Conservation (phyloP, 257 asterid genomes). For the Nicotiana obtusifolia region DNA sequence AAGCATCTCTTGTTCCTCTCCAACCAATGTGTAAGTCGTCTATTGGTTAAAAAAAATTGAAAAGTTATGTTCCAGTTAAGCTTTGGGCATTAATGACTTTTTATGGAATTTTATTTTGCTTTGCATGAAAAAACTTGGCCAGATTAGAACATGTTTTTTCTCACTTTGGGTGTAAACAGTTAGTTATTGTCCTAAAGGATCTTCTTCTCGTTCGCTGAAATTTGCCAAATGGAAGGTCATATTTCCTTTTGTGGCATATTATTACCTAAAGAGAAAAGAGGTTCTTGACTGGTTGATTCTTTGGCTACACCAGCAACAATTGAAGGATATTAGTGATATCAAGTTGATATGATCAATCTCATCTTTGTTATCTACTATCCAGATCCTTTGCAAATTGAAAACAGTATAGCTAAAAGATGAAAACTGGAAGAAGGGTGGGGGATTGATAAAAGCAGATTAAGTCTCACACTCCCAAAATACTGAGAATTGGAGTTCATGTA, state of each 20-base stretch:
- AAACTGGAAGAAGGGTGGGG: background rate
- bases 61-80: background rate
- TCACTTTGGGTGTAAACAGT: background rate
- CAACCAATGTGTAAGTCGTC: background rate
- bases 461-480: background rate
- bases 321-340: background rate
- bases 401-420: background rate
- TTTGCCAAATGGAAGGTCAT: background rate
- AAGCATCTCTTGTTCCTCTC: background rate
- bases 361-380: background rate
- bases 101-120: background rate
- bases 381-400: background rate
- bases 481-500: background rate
- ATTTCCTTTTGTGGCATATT: background rate
- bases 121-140: background rate
- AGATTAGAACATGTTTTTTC: background rate
- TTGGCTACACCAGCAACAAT: slow-evolving; percentile 1
- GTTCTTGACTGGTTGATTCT: background rate
- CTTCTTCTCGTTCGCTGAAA: background rate
- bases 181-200: background rate
- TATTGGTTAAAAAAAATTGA: background rate
- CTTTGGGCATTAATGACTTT: background rate
- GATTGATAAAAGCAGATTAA: background rate
- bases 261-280: background rate
- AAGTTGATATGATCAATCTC: background rate